Evolutionary conservation across 768 basidiomycete species (phyloP), one percentile per base, ranked within the genome.

Genomic region (Favolaschia claudopus): DNA sequence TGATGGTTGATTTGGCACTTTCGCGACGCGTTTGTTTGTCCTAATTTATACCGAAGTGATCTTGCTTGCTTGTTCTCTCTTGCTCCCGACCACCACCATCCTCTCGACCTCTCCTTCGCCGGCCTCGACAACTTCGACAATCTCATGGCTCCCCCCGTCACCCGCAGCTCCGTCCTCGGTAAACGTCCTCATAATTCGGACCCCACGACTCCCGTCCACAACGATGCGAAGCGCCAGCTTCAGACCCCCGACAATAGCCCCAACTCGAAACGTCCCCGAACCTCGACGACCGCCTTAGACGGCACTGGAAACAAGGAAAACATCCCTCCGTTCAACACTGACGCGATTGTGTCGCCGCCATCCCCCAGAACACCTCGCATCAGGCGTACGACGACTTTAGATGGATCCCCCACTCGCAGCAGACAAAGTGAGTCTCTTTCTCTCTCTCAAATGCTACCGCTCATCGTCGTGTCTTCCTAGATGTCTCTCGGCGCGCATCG

Each of bases 241-340:
- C 81, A 78, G 61, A 87, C 88, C 0, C 88, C 89, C 7, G 86
- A 89, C 60, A 74, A 78, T 28, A 86, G 85, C 8, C 89, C 89
- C 19, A 84, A 82, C 65, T 77, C 83, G 32, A 92, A 92, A 75
- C 88, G 90, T 51, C 74, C 81, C 39, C 82, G 85, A 49, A 84
- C 80, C 17, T 79, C 82, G 15, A 68, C 70, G 15, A 72, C 71
- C 6, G 59, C 70, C 29, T 50, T 80, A 19, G 87, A 88, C 59
- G 84, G 81, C 37, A 84, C 86, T 47, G 77, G 79, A 22, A 92
- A 92, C 72, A 92, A 92, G 77, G 90, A 92, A 72, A 92, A 92
- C 65, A 80, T 91, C 17, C 88, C 89, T n/a, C 90, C 90, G 2
- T 80, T 82, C 62, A 73, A 71, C 42, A 62, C 68, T 29, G 78